Percentiles rank a stretch among this genome's conserved stretches.
phyloP scores from a whole-genome alignment of 352 stramenopile genomes.

The Globisporangium orthogonon region DNA sequence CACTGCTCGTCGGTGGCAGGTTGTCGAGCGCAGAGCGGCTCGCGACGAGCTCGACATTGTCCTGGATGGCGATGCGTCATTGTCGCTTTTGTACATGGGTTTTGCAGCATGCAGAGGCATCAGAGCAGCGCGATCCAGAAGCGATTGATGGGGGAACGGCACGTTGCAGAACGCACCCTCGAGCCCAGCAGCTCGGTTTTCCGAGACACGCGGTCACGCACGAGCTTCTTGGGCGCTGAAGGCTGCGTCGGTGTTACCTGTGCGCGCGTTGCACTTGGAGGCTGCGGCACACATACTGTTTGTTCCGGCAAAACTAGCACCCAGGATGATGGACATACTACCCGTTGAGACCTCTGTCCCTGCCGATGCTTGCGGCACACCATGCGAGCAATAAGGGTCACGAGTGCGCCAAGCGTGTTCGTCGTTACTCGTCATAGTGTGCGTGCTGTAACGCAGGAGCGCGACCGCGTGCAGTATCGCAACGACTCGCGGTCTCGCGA shows the following conservation, averaged over 20 bases:
- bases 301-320: neutral
- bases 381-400: conserved; percentile 9
- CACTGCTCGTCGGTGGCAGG: too few relatives aligned
- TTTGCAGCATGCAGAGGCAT: neutral
- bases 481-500: neutral
- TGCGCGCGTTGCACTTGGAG: neutral
- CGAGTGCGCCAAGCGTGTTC: conserved; percentile 10
- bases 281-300: neutral
- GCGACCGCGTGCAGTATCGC: neutral
- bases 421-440: conserved; percentile 1
- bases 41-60: neutral
- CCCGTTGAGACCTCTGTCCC: neutral
- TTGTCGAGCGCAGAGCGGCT: neutral
- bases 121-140: neutral
- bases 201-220: neutral
- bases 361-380: conserved; percentile 12
- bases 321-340: neutral
- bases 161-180: neutral
- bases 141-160: neutral
- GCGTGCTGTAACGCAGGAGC: neutral
- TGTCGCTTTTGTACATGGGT: neutral
- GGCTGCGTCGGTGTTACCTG: neutral
- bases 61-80: neutral
- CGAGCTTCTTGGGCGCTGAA: neutral
- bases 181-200: neutral